Evolutionary conservation across 768 basidiomycete genomes (phyloP).

Genomic region (Baorangia bicolor): DNA sequence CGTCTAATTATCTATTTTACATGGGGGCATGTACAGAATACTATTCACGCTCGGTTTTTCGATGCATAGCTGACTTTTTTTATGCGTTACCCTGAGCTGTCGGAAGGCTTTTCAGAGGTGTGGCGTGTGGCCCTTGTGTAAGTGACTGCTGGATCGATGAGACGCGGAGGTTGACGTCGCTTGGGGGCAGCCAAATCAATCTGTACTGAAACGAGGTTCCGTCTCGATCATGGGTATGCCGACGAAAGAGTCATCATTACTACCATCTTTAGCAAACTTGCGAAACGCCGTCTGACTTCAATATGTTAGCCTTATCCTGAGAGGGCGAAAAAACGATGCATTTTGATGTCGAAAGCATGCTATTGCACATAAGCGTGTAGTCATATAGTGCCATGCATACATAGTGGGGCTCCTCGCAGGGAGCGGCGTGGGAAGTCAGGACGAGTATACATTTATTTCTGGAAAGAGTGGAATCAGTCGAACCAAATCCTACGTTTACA

Average conservation of each 20-base stretch:
- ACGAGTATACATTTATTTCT: conserved; percentile 28
- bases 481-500: not conserved
- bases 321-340: conserved; percentile 9
- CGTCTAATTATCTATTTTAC: conserved; percentile 14
- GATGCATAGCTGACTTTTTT: not conserved
- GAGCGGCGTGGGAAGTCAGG: not conserved
- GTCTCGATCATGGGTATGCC: not conserved
- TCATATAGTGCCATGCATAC: conserved; percentile 29
- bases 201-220: not conserved
- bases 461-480: not conserved
- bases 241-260: not conserved
- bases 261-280: not conserved
- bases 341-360: conserved; percentile 25
- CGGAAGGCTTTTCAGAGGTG: too few species aligned
- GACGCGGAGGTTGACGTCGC: not conserved
- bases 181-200: not conserved
- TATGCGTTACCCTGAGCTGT: not conserved
- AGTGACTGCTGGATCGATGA: not conserved
- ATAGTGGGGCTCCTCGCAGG: conserved; percentile 3
- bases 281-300: not conserved
- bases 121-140: not conserved
- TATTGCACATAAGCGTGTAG: conserved; percentile 24
- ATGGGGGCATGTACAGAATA: conserved; percentile 12
- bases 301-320: not conserved
- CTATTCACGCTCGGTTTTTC: not conserved